Evolutionary conservation across 371 early-diverging fungal genomes (phyloP), one percentile per base, ranked within the genome.

Genomic region (Massospora cicadina): DNA sequence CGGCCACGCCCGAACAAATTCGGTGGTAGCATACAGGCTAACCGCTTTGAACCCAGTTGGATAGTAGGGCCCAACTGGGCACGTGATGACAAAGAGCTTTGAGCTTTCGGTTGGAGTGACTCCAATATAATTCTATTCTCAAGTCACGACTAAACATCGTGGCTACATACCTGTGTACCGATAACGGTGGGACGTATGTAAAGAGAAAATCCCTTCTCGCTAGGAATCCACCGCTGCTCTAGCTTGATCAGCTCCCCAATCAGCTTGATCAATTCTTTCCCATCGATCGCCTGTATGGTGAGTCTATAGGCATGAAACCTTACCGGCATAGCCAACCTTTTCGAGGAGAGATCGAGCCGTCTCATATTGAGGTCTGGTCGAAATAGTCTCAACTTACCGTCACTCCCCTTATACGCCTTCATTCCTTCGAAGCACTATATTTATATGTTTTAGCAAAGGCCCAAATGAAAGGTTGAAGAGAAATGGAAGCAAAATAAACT

Each of bases 1-100:
- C 27, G 95, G 96, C 95, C 95, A 94, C 21, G 98, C 96, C 65
- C 98, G 86, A 26, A 89, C 88, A 69, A 84, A 86, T 56, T 87
- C 78, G 43, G 85, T 78, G 53, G 91, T 89, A 2, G 95, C 93
- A 67, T 77, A 80, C 66, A 97, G 77, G 58, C 79, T 81, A 58
- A 94, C 90, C 54, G 95, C 91, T n/a, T 79, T 73, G 73, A 93
- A 91, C 5, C 94, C 94, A 23, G 90, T 87, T 65, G 84, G 86
- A 79, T 91, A 97, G 74, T 97, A 97, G 24, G 95, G 98, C 13
- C 98, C 98, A 17, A 93, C 93, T n/a, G 98, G 96, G 53, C 87
- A 89, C 65, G 83, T 84, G 71, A 95, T 95, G 33, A 90, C 87
- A 67, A 91, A 95, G 64, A 95, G 72, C 67, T 87, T 75, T 30